Conservation (phyloP, 2,329 filamentous ascomycete species). For the Sporothrix globosa region DNA sequence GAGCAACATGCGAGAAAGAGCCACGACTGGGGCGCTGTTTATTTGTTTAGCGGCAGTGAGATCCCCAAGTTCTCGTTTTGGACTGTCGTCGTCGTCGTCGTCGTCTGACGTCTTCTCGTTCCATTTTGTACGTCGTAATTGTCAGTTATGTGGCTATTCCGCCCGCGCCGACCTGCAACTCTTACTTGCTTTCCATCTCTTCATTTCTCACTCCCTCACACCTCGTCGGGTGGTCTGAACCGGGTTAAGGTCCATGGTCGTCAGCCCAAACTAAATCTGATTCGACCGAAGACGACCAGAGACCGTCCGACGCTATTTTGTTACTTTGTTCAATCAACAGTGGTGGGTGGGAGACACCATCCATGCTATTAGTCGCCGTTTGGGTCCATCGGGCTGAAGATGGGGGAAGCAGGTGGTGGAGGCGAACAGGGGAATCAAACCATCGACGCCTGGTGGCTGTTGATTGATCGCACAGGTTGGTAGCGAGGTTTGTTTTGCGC, state of each 20-base stretch:
- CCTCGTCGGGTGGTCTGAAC: not conserved
- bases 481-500: not conserved
- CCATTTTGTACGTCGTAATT: no score
- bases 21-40: not conserved
- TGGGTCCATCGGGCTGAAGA: constrained; percentile 20
- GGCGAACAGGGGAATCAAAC: not conserved
- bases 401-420: not conserved
- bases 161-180: not conserved
- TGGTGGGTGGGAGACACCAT: not conserved
- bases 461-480: not conserved
- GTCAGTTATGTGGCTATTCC: not conserved
- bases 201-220: not conserved
- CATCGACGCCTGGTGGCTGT: not conserved
- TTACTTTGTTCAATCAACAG: not conserved
- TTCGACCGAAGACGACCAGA: not conserved
- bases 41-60: not conserved
- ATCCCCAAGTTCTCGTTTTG: not conserved
- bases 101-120: not conserved
- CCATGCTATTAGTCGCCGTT: not conserved
- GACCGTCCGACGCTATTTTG: not conserved
- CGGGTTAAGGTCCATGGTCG: no score
- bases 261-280: not conserved
- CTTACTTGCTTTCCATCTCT: not conserved
- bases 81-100: not conserved
- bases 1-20: not conserved